Percentiles rank a stretch among this genome's conserved stretches.
phyloP scores from a whole-genome alignment of 208 protist species.

The Zelonia costaricensis region DNA sequence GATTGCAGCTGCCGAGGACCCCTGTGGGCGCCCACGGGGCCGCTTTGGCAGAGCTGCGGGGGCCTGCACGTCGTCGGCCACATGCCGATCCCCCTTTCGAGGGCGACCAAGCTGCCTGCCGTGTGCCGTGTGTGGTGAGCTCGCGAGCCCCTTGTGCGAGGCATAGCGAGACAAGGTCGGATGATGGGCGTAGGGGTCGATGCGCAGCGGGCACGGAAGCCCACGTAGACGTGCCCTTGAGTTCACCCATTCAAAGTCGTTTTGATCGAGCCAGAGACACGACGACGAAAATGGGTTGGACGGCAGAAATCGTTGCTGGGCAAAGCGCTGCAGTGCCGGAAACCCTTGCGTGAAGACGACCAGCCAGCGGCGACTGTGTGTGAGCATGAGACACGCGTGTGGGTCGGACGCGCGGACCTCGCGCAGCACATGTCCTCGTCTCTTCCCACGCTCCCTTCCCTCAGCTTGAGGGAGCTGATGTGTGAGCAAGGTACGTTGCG shows the following conservation, averaged over 20 bases:
- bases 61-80: no score
- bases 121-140: no score
- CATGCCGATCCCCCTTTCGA: no score
- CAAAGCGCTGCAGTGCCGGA: conserved; percentile 57
- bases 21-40: no score
- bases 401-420: not conserved
- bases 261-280: conserved; percentile 69
- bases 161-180: conserved; percentile 42
- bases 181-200: conserved; percentile 52
- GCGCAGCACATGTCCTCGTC: no score
- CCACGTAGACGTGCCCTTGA: no score
- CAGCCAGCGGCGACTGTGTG: conserved; percentile 3
- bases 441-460: not conserved
- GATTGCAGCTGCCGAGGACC: no score
- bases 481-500: no score
- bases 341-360: conserved; percentile 77
- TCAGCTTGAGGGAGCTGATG: no score
- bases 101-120: no score
- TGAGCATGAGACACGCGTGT: conserved; percentile 24
- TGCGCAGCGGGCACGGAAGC: conserved; percentile 23
- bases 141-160: not conserved
- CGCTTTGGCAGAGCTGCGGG: no score
- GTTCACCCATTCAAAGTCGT: no score
- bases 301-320: conserved; percentile 38
- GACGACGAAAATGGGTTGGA: conserved; percentile 55